Conservation (phyloP, 192 early-diverging fungal species). For the Coemansia sp. region DNA sequence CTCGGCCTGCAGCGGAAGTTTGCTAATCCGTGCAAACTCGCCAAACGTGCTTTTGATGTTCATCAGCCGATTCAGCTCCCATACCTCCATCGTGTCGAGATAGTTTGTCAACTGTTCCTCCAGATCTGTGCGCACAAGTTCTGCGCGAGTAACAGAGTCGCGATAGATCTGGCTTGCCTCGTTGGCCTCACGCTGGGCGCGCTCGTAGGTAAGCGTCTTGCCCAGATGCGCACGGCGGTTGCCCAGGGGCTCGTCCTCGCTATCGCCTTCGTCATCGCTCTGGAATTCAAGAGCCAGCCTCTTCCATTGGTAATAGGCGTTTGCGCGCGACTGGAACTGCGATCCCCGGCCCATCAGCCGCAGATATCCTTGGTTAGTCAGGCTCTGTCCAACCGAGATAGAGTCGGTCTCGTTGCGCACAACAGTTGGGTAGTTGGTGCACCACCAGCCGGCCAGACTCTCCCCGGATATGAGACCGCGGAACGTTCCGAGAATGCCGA, state of each 20-base stretch:
- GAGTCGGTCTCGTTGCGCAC: conserved; percentile 63
- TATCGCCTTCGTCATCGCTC: conserved; percentile 51
- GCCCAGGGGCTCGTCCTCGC: conserved; percentile 55
- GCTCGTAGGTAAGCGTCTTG: conserved; percentile 48
- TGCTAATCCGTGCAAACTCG: conserved; percentile 41
- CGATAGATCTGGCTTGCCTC: conserved; percentile 68
- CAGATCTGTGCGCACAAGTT: conserved; percentile 65
- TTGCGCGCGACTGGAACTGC: conserved; percentile 63
- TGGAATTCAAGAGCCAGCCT: conserved; percentile 57
- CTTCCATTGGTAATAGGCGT: conserved; percentile 75
- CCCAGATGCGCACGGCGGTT: conserved; percentile 27
- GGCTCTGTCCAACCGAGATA: conserved; percentile 68
- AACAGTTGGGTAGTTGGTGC: conserved; percentile 62
- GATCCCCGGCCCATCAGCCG: conserved; percentile 70
- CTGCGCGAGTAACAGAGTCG: conserved; percentile 63
- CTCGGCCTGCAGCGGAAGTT: conserved; percentile 40
- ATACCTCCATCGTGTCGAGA: conserved; percentile 56
- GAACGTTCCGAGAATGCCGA: conserved; percentile 68
- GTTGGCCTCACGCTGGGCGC: conserved; percentile 61
- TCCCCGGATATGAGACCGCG: conserved; percentile 66
- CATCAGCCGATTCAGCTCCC: conserved; percentile 58
- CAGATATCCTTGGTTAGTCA: conserved; percentile 64
- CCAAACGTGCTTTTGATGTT: conserved; percentile 50
- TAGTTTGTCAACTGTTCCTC: conserved; percentile 66
- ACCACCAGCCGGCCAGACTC: conserved; percentile 72